A percentile compares a stretch with the other conserved stretches of the same genome.
Conservation (phyloP, 768 basidiomycete species). For the Crassisporium funariophilum region DNA sequence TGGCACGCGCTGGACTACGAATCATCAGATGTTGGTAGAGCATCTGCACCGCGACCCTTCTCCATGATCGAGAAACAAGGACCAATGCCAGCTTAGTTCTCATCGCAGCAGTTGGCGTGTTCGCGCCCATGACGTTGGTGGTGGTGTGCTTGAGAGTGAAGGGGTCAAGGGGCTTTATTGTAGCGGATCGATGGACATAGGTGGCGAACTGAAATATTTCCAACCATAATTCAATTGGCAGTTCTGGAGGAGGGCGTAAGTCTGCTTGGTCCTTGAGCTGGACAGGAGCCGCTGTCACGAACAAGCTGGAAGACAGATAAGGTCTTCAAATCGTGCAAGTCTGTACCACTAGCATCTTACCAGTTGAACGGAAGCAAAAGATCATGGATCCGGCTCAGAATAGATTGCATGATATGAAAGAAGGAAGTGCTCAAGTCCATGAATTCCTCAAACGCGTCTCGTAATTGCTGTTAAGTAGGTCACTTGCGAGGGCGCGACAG, state of each 20-base stretch:
- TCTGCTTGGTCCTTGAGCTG: slow-evolving; percentile 12
- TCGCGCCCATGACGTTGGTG: slow-evolving; percentile 46
- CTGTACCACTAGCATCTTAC: slow-evolving; percentile 22
- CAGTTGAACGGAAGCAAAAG: slow-evolving; percentile 32
- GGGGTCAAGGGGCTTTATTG: slow-evolving; percentile 48
- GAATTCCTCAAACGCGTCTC: slow-evolving; percentile 7
- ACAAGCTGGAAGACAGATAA: slow-evolving; percentile 26
- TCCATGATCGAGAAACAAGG: slow-evolving; percentile 50
- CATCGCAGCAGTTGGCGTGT: slow-evolving; percentile 47
- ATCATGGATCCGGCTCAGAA: slow-evolving; percentile 21
- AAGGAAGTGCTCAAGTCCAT: slow-evolving; percentile 13
- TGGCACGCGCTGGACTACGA: slow-evolving; percentile 45
- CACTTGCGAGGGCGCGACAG: neutral
- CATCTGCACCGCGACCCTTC: slow-evolving; percentile 41
- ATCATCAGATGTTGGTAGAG: slow-evolving; percentile 50
- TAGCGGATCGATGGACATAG: slow-evolving; percentile 44
- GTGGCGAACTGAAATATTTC: slow-evolving; percentile 61
- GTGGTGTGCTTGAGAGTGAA: slow-evolving; percentile 43
- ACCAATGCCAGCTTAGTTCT: slow-evolving; percentile 53
- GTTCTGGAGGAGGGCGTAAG: slow-evolving; percentile 29
- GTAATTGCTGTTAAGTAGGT: slow-evolving; percentile 3
- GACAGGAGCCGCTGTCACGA: slow-evolving; percentile 18
- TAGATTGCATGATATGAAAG: slow-evolving; percentile 28
- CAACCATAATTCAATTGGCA: slow-evolving; percentile 55
- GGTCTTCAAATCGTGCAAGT: slow-evolving; percentile 7